Conservation (phyloP, 2,329 filamentous ascomycete genomes). For the Cytospora paraplurivora region DNA sequence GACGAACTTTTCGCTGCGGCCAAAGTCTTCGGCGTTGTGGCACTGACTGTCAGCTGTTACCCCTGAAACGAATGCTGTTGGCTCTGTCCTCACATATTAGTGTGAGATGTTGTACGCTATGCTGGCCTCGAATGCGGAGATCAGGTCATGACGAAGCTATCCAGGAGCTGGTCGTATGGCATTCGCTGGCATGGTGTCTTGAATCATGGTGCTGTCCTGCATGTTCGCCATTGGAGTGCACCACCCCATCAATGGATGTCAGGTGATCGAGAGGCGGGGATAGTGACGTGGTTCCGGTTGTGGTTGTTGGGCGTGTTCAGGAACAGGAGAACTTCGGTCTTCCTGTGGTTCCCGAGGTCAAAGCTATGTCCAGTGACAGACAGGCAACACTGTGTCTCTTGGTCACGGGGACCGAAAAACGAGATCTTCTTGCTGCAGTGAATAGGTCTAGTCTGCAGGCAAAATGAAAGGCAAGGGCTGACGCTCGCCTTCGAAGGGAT, state of each 20-base stretch:
- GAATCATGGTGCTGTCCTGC: neutral
- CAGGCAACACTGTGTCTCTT: neutral
- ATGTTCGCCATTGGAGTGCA: neutral
- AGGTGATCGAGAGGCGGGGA: neutral
- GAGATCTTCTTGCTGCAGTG: neutral
- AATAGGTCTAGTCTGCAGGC: neutral
- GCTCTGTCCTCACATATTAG: neutral
- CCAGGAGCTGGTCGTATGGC: neutral
- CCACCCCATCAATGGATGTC: neutral
- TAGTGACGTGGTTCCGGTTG: conserved; percentile 3
- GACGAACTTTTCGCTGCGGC: neutral
- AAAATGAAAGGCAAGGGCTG: neutral
- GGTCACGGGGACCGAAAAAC: neutral
- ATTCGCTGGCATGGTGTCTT: neutral
- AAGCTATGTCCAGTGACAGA: conserved; percentile 16
- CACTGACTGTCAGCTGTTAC: neutral
- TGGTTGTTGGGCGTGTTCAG: no score
- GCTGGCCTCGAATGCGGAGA: neutral
- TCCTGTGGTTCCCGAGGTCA: neutral
- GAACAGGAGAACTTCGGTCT: neutral
- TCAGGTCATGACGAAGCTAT: neutral
- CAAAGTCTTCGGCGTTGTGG: conserved; percentile 5
- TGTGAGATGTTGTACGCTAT: neutral
- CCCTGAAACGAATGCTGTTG: neutral
- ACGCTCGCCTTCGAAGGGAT: neutral